Evolutionary conservation across 371 early-diverging fungal species (phyloP), one percentile per base, ranked within the genome.

Genomic region (Haplosporangium sp.): DNA sequence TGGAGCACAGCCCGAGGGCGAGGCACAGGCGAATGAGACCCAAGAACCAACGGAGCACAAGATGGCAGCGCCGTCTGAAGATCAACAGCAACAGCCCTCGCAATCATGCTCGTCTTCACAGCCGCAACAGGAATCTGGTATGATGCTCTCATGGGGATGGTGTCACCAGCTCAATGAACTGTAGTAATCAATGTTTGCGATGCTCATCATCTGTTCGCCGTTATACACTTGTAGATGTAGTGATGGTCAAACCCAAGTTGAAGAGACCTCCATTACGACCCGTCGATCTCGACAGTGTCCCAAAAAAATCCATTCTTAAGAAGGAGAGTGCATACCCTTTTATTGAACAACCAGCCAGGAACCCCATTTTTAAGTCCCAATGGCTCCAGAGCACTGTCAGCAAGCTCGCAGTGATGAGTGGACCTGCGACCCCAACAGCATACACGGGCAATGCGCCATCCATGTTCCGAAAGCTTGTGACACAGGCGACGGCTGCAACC

Each of bases 381-480:
- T 79, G 80, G 80, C 69, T 79, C 45, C 80, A 79, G 60, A 79
- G 69, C 55, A 79, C 80, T 38, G 80, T 79, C 50, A 79, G 55
- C 63, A 79, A 73, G 40, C 67, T 79, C 21, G 80, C 66, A 16
- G 80, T 69, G 9, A 73, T 79, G 55, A 73, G 69, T 62, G 80
- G 73, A 7, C 80, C 80, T 8, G 64, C 73, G 5, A 40, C 62
- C 1, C 80, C 73, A 13, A 79, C 80, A 5, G 73, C 73, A 18
- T 79, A 79, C 63, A 79, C 80, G 9, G 80, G 62, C 40, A 64
- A 72, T 18, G 47, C 64, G 5, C 73, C 80, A 1, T 73, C 80
- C 13, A 73, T 79, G 69, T 79, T 79, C 51, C 59, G 69, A 23
- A 79, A 73, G 23, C 55, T 79, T 7, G 80, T 79, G 29, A 65